Percentiles rank a stretch among this genome's conserved stretches.
These are phyloP conservation scores for Megacollybia marginata DNA, from an alignment of 768 basidiomycete species.

Conservation along the genomic window DNA sequence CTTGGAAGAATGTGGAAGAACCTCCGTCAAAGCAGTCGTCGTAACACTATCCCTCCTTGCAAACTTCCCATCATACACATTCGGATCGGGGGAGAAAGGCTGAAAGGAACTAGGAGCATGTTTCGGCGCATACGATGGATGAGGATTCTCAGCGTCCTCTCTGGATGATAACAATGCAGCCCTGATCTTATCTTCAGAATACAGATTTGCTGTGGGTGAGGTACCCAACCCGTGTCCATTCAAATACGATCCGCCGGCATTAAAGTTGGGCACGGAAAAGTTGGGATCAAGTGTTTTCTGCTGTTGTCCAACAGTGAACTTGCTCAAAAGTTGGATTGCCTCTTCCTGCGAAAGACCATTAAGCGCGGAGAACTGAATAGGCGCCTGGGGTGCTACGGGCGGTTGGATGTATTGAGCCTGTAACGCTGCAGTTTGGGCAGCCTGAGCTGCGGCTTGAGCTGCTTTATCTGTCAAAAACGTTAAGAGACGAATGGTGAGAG, in stretches of 20 bases:
- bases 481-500: neutral
- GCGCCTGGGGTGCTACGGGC: constrained; percentile 5
- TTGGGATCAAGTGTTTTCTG: constrained; percentile 13
- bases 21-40: constrained; percentile 29
- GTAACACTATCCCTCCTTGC: constrained; percentile 26
- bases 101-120: constrained; percentile 36
- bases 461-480: constrained; percentile 60
- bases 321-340: constrained; percentile 54
- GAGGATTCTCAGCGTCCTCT: constrained; percentile 3
- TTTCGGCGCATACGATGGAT: constrained; percentile 6
- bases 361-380: constrained; percentile 12
- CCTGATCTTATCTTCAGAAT: constrained; percentile 11
- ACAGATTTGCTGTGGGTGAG: constrained; percentile 1
- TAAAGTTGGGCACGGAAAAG: constrained; percentile 2
- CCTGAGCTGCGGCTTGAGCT: constrained; percentile 83
- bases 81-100: constrained; percentile 77
- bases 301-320: constrained; percentile 37
- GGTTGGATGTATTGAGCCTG: constrained; percentile 26
- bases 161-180: constrained; percentile 6
- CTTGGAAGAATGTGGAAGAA: constrained; percentile 41
- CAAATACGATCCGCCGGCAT: constrained; percentile 7
- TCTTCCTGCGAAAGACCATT: constrained; percentile 51
- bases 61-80: constrained; percentile 21
- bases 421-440: constrained; percentile 67
- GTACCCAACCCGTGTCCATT: neutral